Evolutionary conservation across 1,284 basidiomycete species (phyloP).

Genomic region (Papiliotrema terrestris): DNA sequence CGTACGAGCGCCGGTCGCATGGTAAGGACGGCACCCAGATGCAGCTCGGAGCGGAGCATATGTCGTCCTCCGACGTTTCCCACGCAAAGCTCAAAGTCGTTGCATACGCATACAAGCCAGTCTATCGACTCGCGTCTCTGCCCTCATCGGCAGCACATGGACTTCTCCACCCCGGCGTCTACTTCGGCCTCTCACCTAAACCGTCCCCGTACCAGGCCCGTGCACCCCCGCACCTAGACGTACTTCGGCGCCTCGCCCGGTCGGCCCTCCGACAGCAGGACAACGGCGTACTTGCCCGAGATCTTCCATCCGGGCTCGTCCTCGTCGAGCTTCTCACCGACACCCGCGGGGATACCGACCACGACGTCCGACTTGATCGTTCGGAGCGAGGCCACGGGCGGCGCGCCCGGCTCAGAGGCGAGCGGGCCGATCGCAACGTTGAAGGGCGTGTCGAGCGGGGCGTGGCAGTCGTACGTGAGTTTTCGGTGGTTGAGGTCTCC

Average conservation of each 20-base stretch:
- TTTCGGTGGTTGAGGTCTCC: constrained; percentile 88
- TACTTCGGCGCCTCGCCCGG: constrained; percentile 53
- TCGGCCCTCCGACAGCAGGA: constrained; percentile 77
- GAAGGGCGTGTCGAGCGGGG: constrained; percentile 86
- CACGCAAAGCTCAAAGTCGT: too few species aligned
- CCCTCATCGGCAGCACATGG: too few species aligned
- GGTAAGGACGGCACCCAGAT: too few species aligned
- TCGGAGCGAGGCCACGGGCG: constrained; percentile 76
- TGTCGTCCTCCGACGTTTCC: too few species aligned
- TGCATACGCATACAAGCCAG: too few species aligned
- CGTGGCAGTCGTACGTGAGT: constrained; percentile 89
- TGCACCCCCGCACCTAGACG: neutral
- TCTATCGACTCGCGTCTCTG: too few species aligned
- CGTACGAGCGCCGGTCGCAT: too few species aligned
- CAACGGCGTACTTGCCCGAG: constrained; percentile 88
- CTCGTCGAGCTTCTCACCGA: constrained; percentile 77
- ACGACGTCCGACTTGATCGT: constrained; percentile 82
- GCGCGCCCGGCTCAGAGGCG: constrained; percentile 82
- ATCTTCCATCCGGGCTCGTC: constrained; percentile 96
- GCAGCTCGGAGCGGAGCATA: too few species aligned
- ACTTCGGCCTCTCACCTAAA: neutral
- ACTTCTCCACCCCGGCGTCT: too few species aligned
- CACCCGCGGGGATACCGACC: constrained; percentile 61
- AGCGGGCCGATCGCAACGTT: constrained; percentile 89
- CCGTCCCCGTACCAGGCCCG: neutral